Conservation (phyloP, 208 protist species). For the Trypanosoma lewisi region DNA sequence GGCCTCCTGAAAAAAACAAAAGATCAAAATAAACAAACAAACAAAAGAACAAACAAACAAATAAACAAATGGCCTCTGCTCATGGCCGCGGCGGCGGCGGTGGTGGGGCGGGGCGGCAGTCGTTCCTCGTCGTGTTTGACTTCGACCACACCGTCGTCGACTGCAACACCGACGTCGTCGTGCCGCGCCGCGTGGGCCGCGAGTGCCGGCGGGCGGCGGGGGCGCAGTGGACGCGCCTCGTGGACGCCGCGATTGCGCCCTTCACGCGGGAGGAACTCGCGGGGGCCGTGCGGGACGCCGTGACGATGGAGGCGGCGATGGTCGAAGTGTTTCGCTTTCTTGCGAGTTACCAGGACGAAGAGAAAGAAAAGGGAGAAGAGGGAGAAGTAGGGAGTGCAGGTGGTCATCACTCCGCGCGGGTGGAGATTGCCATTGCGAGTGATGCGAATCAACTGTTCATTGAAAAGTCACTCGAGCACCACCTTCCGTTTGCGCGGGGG, state of each 20-base stretch:
- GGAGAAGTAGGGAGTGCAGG: not conserved
- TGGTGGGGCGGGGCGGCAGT: no score
- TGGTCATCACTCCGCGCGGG: conserved; percentile 24
- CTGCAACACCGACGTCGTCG: conserved; percentile 84
- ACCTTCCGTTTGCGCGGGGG: conserved; percentile 39
- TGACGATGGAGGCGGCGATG: conserved; percentile 63
- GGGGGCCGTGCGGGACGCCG: conserved; percentile 44
- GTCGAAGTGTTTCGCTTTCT: conserved; percentile 69
- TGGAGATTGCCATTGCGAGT: conserved; percentile 84
- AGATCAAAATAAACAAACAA: no score
- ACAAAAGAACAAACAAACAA: no score
- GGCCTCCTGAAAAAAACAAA: no score
- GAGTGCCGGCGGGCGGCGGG: conserved; percentile 23
- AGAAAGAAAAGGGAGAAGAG: conserved; percentile 22
- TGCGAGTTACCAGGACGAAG: conserved; percentile 20
- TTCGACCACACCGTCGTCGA: conserved; percentile 88
- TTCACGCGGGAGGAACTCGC: conserved; percentile 51
- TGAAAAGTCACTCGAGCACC: conserved; percentile 48
- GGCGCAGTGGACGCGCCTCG: conserved; percentile 74
- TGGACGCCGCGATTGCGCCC: conserved; percentile 68
- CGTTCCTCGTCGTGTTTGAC: conserved; percentile 89
- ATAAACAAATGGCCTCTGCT: not conserved
- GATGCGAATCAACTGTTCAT: conserved; percentile 85
- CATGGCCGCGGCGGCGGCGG: conserved; percentile 17
- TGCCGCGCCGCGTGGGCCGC: conserved; percentile 58